Percentiles rank a stretch among this genome's conserved stretches.
Evolutionary conservation across 2,329 filamentous ascomycete species (phyloP).

Genomic region (Aureobasidium lini): DNA sequence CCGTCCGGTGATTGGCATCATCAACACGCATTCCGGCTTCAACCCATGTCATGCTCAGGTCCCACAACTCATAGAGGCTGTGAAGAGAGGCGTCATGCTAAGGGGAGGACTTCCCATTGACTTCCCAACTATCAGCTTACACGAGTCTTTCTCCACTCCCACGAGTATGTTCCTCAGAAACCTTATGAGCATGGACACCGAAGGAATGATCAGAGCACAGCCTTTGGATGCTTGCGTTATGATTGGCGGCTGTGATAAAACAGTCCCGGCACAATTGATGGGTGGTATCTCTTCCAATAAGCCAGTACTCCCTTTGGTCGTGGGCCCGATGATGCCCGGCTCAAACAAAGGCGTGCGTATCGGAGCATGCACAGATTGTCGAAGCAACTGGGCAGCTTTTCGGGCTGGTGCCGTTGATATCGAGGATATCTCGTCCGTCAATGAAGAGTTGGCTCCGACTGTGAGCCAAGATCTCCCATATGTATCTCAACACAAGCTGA

Average conservation of each 20-base stretch:
- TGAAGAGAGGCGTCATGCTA: constrained; percentile 60
- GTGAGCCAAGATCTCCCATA: constrained; percentile 33
- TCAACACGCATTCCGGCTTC: constrained; percentile 66
- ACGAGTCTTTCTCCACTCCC: constrained; percentile 61
- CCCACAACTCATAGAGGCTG: constrained; percentile 63
- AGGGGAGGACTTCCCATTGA: constrained; percentile 61
- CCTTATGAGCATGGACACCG: constrained; percentile 72
- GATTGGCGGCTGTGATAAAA: constrained; percentile 69
- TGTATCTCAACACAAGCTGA: too few species aligned
- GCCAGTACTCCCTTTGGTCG: constrained; percentile 60
- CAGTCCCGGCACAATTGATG: constrained; percentile 67
- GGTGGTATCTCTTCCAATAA: constrained; percentile 68
- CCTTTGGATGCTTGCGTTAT: constrained; percentile 62
- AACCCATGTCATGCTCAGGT: constrained; percentile 69
- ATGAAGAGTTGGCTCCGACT: constrained; percentile 65
- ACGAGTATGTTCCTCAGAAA: constrained; percentile 71
- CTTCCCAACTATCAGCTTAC: constrained; percentile 66
- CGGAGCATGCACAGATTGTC: constrained; percentile 67
- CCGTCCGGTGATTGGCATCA: constrained; percentile 64
- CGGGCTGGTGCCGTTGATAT: constrained; percentile 60
- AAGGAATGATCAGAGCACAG: constrained; percentile 68
- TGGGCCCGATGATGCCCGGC: constrained; percentile 69
- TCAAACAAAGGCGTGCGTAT: constrained; percentile 57
- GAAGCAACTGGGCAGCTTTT: constrained; percentile 65
- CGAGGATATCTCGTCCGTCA: constrained; percentile 62